A percentile compares a stretch with the other conserved stretches of the same genome.
Conservation (phyloP, 2,329 filamentous ascomycete species). For the Biscogniauxia sp. region DNA sequence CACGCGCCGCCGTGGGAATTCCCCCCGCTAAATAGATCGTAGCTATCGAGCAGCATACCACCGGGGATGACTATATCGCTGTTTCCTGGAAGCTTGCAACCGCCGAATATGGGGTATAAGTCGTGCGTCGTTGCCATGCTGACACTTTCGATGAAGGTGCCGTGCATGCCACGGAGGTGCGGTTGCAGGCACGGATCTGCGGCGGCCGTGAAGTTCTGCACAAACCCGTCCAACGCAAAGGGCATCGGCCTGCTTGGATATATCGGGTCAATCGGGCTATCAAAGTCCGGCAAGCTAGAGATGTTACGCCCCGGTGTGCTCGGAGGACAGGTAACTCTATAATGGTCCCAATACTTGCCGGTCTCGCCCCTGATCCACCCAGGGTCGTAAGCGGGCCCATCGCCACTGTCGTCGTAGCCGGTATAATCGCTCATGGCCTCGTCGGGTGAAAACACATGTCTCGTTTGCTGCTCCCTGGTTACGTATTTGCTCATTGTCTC, state of each 20-base stretch:
- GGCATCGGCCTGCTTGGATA: conserved; percentile 23
- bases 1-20: conserved; percentile 52
- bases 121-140: conserved; percentile 51
- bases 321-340: conserved; percentile 55
- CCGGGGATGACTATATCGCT: conserved; percentile 64
- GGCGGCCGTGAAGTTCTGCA: conserved; percentile 57
- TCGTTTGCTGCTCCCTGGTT: conserved; percentile 42
- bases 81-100: conserved; percentile 61
- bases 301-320: conserved; percentile 46
- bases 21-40: conserved; percentile 57
- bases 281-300: conserved; percentile 14
- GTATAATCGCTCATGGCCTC: conserved; percentile 44
- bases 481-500: conserved; percentile 54
- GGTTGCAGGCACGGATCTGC: conserved; percentile 60
- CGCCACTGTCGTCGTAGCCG: conserved; percentile 38
- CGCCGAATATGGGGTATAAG: conserved; percentile 59
- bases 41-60: conserved; percentile 59
- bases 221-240: conserved; percentile 46
- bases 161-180: conserved; percentile 49
- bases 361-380: conserved; percentile 44
- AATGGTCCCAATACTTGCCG: conserved; percentile 57
- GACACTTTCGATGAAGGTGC: conserved; percentile 55
- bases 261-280: conserved; percentile 29
- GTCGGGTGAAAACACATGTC: conserved; percentile 41
- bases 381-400: conserved; percentile 40